Evolutionary conservation across 768 basidiomycete genomes (phyloP).

Genomic region (Termitomyces sp.): DNA sequence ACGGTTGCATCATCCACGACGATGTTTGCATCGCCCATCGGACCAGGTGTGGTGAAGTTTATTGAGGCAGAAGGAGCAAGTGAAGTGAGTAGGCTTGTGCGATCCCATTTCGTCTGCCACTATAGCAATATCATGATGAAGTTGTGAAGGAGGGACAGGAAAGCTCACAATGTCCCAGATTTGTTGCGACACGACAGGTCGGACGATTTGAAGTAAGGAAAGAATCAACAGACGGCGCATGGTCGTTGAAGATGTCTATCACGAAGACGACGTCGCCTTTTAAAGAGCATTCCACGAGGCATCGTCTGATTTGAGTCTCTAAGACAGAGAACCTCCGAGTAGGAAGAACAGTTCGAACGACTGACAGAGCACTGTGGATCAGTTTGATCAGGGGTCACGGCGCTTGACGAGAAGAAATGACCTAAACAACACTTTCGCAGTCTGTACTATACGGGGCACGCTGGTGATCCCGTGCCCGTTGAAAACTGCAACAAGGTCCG

Average conservation of each 20-base stretch:
- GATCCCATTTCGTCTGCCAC: constrained; percentile 61
- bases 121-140: constrained; percentile 13
- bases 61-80: constrained; percentile 41
- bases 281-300: not conserved
- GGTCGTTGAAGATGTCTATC: not conserved
- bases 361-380: not conserved
- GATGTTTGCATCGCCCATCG: constrained; percentile 57
- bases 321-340: not conserved
- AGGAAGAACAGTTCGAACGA: not conserved
- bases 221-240: constrained; percentile 6
- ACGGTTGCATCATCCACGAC: constrained; percentile 45
- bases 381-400: not conserved
- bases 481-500: not conserved
- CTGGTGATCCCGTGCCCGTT: not conserved
- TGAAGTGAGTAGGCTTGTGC: constrained; percentile 45
- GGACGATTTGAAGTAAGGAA: constrained; percentile 1
- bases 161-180: constrained; percentile 17
- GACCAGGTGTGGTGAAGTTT: constrained; percentile 52
- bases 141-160: not conserved
- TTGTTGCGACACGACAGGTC: constrained; percentile 14
- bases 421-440: not conserved
- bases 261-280: not conserved
- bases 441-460: not conserved
- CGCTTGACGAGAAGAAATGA: not conserved
- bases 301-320: not conserved